Conservation (phyloP, 371 early-diverging fungal genomes). For the Actinomortierella wolfii region DNA sequence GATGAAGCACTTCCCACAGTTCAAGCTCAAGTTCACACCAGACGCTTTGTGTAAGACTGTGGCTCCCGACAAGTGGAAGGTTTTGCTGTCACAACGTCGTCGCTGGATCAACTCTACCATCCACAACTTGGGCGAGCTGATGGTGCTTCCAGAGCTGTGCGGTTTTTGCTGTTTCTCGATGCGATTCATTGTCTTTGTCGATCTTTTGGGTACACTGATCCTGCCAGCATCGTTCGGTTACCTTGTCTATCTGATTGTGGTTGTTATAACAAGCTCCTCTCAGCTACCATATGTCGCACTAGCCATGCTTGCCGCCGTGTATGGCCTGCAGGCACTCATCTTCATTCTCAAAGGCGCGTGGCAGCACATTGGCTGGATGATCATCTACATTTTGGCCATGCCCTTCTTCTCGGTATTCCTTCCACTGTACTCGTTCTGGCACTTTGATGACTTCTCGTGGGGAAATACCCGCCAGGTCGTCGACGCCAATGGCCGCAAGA, state of each 20-base stretch:
- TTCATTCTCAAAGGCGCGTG: slow-evolving; percentile 85
- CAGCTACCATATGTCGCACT: slow-evolving; percentile 34
- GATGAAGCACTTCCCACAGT: slow-evolving; percentile 97
- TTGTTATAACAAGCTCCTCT: slow-evolving; percentile 21
- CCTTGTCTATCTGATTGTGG: slow-evolving; percentile 71
- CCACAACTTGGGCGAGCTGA: slow-evolving; percentile 93
- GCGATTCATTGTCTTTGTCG: slow-evolving; percentile 95
- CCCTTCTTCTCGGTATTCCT: slow-evolving; percentile 84
- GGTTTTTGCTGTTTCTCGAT: slow-evolving; percentile 99
- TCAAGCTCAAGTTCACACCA: slow-evolving; percentile 95
- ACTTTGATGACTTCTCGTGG: slow-evolving; percentile 98
- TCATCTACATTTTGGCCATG: slow-evolving; percentile 85
- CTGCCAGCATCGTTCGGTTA: slow-evolving; percentile 93
- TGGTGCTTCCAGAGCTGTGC: slow-evolving; percentile 87
- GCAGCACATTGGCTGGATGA: slow-evolving; percentile 96
- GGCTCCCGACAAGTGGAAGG: slow-evolving; percentile 94
- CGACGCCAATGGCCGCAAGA: slow-evolving; percentile 79
- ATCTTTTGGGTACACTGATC: slow-evolving; percentile 91
- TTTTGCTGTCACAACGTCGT: slow-evolving; percentile 95
- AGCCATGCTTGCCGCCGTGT: slow-evolving; percentile 71
- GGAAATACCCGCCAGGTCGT: slow-evolving; percentile 93
- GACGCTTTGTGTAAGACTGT: slow-evolving; percentile 95
- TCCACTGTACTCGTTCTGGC: slow-evolving; percentile 93
- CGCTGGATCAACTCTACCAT: slow-evolving; percentile 99
- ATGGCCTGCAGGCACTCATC: slow-evolving; percentile 84